Evolutionary conservation across 257 asterid genomes (phyloP).

Genomic region (Thymus mandschuricus): DNA sequence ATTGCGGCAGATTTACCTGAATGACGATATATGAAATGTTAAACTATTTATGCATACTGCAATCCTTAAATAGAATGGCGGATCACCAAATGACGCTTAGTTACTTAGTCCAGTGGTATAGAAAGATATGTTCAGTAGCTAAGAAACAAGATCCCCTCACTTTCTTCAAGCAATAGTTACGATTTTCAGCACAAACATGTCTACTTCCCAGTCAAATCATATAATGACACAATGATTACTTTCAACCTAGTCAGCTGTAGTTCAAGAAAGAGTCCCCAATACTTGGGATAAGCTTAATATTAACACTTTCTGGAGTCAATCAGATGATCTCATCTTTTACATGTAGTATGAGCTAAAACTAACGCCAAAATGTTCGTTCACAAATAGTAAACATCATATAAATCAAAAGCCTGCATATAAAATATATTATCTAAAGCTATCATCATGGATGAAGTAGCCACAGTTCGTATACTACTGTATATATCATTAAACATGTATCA

Average conservation of each 20-base stretch:
- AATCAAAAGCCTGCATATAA: not conserved
- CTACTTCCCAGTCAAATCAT: not conserved
- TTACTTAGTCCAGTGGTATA: not conserved
- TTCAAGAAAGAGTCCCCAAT: slow-evolving; percentile 4
- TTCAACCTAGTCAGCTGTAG: not conserved
- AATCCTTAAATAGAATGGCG: not conserved
- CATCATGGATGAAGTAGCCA: not conserved
- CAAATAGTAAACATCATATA: slow-evolving; percentile 2
- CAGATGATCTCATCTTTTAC: not conserved
- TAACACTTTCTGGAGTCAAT: not conserved
- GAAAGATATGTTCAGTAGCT: slow-evolving; percentile 4
- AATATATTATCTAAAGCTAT: slow-evolving; percentile 6
- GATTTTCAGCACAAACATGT: not conserved
- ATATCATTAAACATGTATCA: not conserved
- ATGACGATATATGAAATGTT: slow-evolving; percentile 11
- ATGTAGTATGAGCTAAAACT: slow-evolving; percentile 1
- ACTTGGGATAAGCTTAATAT: slow-evolving; percentile 1
- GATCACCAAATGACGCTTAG: not conserved
- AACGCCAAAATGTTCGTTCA: slow-evolving; percentile 10
- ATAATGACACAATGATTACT: not conserved
- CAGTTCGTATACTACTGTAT: slow-evolving; percentile 16
- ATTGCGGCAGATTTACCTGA: slow-evolving; percentile 87
- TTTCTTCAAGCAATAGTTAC: not conserved
- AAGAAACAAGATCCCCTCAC: slow-evolving; percentile 15
- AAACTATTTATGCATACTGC: not conserved